Base-by-base conservation (phyloP, 345 rosid genomes). In the Citrus glauca region DNA sequence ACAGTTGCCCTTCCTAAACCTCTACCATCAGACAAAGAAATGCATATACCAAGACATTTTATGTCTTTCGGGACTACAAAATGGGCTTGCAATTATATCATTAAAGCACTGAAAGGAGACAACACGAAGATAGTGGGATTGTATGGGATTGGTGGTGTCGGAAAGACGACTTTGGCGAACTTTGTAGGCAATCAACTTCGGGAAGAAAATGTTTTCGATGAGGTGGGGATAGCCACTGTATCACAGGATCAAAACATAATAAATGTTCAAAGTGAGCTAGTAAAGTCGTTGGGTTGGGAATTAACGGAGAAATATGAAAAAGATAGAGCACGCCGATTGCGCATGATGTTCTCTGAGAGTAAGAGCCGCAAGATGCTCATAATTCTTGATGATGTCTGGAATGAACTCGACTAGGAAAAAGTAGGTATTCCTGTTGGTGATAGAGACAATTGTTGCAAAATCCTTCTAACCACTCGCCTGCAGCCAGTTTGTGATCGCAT, bases 121-220 rank as follows among this genome's bases (percentile, higher is more conserved):
- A 35, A 19, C 17, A 37, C 60, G 0, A 65, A 37, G 30, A 71
- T 38, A 17, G 30, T 81, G 5, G 77, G 80, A 14, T 66, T 81
- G 55, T 16, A 32, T 10, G 83, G 83, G 0, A 22, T 69, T 20
- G 79, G 79, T 1, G 83, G 83, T 7, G 59, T 25, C 0, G 65
- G 65, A 10, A 61, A 63, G 30, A 63, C 66, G 1, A 63, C 77
- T 0, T 30, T 81, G 16, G 83, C 62, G 0, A 71, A 38, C 2
- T 73, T 63, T 11, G 77, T 72, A 9, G 35, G 25, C 3, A 20
- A 14, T 5, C 8, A 63, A 53, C 73, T 72, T 0, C 38, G 4
- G 9, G 5, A 50, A 11, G 24, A 38, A 17, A 71, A 55, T n/a
- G 2, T 76, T 55, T 81, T 81, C 17, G 55, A 76, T 42, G 3